Base-by-base conservation (phyloP, 257 asterid genomes). In the Catharanthus roseus region DNA sequence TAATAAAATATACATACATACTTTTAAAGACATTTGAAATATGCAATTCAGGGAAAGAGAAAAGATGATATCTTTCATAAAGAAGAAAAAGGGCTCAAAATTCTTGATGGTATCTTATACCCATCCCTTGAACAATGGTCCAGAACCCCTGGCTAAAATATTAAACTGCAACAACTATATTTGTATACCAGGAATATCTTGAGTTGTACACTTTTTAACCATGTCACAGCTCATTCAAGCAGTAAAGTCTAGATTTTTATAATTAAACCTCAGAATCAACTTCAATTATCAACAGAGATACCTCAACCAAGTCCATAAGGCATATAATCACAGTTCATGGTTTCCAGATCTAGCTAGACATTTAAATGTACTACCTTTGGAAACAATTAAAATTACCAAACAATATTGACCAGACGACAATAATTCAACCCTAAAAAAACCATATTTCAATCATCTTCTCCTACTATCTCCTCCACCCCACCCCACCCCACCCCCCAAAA, bases 171-270 rank as follows among this genome's bases (percentile, higher is more conserved):
- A 23, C n/a, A n/a, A n/a, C n/a, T n/a, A n/a, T n/a, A 55, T 55
- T 55, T 26, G 21, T 55, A 50, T 38, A 28, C 44, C 53, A 51
- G 33, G 38, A 64, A n/a, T 29, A 66, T 31, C 7, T 56, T n/a
- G 12, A 44, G 19, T 33, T 69, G 16, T 13, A 13, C 10, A 16
- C 5, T 29, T 5, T 19, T 3, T 11, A 31, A 18, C 36, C 19
- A 62, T 5, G 34, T n/a, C 50, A 56, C 62, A 12, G 2, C 65
- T 58, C 12, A 54, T 70, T 57, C 44, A 9, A n/a, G n/a, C 42
- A 26, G 16, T 28, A 58, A 71, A 71, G 26, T 9, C 68, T 28
- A 28, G 44, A 57, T 58, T 45, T 57, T 60, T 61, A 50, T 21
- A 19, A 50, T 33, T 10, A 19, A 39, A 39, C 65, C 39, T 24